Evolutionary conservation across 805 yeast genomes (phyloP), one percentile per base, ranked within the genome.

Genomic region (Scheffersomyces spartinae): DNA sequence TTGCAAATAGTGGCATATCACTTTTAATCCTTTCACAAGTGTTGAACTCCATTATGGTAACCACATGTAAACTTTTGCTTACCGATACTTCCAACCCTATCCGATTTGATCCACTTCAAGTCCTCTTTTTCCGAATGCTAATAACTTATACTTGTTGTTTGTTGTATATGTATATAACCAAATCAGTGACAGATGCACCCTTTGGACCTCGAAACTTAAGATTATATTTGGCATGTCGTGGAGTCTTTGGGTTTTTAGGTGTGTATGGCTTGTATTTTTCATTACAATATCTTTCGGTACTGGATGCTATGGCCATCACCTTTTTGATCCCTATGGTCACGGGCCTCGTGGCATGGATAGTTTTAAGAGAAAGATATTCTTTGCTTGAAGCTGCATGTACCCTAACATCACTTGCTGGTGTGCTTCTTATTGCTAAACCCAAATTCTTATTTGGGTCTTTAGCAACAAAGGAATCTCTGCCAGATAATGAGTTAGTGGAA

Each of bases 251-350:
- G 5, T 81, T 74, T 38, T 46, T 78, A 30, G 94, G 94, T 3
- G 93, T 84, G 5, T 76, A 76, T 42, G 77, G 88, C 4, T 58
- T 80, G 43, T 85, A 82, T 47, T 81, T 62, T 44, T 71, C 94
- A 1, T 54, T 85, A 35, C 63, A 71, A 52, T 81, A 78, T 40
- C 58, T 85, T 23, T 68, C 82, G 26, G 64, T 85, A 5, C 74
- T 86, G 7, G 95, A 85, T 42, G 81, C 93, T 1, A 75, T 82
- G 1, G 76, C 80, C 9, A 75, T 85, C 26, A 72, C 88, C 2
- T 85, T 85, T 38, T 49, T 85, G 40, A 61, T 74, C 0, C 96
- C 96, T 0, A 64, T 80, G 28, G 66, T 79, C 10, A 79, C 94
- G 0, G 80, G 84, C 0, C 49, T 83, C 13, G 49, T 77, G 28